Conservation (phyloP, 768 basidiomycete genomes). For the Dioszegia hungarica region DNA sequence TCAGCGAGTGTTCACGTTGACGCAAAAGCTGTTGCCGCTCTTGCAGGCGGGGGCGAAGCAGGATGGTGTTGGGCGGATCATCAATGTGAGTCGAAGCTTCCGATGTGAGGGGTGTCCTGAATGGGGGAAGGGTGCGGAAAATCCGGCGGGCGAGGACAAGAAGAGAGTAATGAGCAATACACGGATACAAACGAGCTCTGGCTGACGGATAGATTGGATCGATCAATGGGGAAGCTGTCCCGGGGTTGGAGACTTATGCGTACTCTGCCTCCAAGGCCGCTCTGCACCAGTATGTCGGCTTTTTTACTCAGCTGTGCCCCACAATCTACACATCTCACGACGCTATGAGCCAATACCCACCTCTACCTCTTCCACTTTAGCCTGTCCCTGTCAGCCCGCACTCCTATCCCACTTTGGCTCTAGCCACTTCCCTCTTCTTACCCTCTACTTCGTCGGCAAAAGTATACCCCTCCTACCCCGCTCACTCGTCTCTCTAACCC, state of each 20-base stretch:
- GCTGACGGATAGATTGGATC: constrained; percentile 57
- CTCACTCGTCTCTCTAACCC: too few species aligned
- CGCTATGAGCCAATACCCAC: too few species aligned
- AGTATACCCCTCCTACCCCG: too few species aligned
- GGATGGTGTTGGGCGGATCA: constrained; percentile 53
- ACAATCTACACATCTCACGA: too few species aligned
- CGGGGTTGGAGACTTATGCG: constrained; percentile 61
- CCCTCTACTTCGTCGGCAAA: too few species aligned
- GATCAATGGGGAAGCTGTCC: constrained; percentile 58
- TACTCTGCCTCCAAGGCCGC: constrained; percentile 61
- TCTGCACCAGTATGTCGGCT: constrained; percentile 30
- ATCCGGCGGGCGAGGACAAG: too few species aligned
- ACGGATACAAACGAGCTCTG: neutral
- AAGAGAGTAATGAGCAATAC: too few species aligned
- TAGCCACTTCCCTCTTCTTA: too few species aligned
- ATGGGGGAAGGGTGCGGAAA: too few species aligned
- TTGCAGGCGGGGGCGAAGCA: constrained; percentile 54
- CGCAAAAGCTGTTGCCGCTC: constrained; percentile 60
- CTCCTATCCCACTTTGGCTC: neutral
- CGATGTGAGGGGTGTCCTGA: too few species aligned
- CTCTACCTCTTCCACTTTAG: neutral
- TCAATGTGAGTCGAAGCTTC: constrained; percentile 58
- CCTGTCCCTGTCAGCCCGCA: neutral
- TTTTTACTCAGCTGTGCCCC: too few species aligned
- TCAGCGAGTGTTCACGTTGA: constrained; percentile 62